phyloP scores from a whole-genome alignment of 768 basidiomycete species.

The Pleurotus giganteus region DNA sequence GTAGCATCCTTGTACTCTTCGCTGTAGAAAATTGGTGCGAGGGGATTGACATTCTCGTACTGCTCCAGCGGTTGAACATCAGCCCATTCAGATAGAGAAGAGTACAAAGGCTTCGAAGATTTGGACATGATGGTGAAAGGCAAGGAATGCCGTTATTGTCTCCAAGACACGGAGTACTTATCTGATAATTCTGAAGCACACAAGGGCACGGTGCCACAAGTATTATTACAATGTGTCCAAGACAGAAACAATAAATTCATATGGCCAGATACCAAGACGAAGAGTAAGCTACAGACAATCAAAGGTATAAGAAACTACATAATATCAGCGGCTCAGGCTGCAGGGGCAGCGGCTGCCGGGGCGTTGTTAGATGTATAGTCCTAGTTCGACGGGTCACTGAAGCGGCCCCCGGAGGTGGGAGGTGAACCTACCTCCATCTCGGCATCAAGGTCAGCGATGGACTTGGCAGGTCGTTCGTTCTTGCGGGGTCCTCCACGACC shows the following conservation, averaged over 20 bases:
- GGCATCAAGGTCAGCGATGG: constrained; percentile 89
- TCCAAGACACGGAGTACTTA: background rate
- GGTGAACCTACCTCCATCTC: constrained; percentile 84
- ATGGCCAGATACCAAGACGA: constrained; percentile 16
- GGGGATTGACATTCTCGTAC: constrained; percentile 71
- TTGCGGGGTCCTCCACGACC: constrained; percentile 45
- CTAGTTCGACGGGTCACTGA: constrained; percentile 30
- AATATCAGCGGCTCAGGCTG: background rate
- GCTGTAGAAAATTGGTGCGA: constrained; percentile 92
- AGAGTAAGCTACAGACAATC: background rate
- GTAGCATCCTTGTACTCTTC: constrained; percentile 91
- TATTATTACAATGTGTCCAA: constrained; percentile 1
- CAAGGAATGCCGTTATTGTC: background rate
- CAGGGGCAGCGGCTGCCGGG: constrained; percentile 40
- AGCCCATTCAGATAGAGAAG: constrained; percentile 70
- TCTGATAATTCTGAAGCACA: no score
- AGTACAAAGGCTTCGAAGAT: constrained; percentile 37
- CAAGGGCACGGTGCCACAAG: no score
- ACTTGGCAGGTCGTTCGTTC: constrained; percentile 69
- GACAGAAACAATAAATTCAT: constrained; percentile 6
- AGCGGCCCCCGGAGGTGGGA: background rate
- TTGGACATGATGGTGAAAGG: background rate
- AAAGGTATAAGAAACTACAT: constrained; percentile 10
- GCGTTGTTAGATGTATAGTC: constrained; percentile 66
- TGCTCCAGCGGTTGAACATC: constrained; percentile 82